A percentile compares a stretch with the other conserved stretches of the same genome.
phyloP scores from a whole-genome alignment of 345 rosid genomes.

The Bretschneidera sinensis region DNA sequence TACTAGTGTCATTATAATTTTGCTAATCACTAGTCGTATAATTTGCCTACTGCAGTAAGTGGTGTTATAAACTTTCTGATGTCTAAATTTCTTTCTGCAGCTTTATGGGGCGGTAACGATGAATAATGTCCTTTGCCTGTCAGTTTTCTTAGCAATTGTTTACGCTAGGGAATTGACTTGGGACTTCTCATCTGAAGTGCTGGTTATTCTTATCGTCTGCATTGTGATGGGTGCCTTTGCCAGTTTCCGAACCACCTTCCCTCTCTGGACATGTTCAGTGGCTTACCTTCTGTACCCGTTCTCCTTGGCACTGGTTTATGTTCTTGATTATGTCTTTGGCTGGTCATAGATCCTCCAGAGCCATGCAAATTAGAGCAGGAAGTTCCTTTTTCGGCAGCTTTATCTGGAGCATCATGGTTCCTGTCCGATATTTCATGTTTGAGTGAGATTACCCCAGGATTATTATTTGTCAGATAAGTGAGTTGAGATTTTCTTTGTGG shows the following conservation, averaged over 20 bases:
- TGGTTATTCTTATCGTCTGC: constrained; percentile 79
- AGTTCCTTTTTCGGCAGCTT: too few relatives aligned
- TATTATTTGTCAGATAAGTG: background rate
- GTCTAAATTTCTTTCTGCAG: constrained; percentile 36
- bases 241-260: constrained; percentile 85
- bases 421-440: constrained; percentile 3
- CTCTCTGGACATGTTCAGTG: constrained; percentile 76
- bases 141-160: constrained; percentile 88
- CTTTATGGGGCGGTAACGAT: constrained; percentile 87
- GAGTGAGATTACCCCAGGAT: background rate
- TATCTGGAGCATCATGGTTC: background rate
- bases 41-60: background rate
- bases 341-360: constrained; percentile 71
- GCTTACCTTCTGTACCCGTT: constrained; percentile 78
- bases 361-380: too few relatives aligned
- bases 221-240: constrained; percentile 73
- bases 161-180: constrained; percentile 73
- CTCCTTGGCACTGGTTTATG: constrained; percentile 79
- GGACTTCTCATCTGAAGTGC: constrained; percentile 97
- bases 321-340: constrained; percentile 73
- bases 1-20: too few relatives aligned
- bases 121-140: constrained; percentile 86
- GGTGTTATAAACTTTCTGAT: background rate
- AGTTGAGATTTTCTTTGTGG: background rate
- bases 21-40: too few relatives aligned